A percentile compares a stretch with the other conserved stretches of the same genome.
These are phyloP conservation scores for Nannochloris sp. DNA, from an alignment of 139 green algal genomes.

Conservation along the genomic window DNA sequence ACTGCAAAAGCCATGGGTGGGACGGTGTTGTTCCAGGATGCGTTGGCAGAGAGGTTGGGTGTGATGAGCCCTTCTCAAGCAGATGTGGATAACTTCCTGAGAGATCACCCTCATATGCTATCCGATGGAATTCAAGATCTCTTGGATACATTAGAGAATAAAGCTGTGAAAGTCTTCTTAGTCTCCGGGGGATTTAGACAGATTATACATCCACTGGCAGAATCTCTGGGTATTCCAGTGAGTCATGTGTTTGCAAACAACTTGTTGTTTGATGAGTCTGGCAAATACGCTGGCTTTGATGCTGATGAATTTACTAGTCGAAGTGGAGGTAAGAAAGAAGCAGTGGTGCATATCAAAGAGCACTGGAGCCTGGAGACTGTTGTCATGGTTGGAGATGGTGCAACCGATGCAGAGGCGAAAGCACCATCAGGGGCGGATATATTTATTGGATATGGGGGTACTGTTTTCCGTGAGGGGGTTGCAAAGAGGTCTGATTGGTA, in stretches of 20 bases:
- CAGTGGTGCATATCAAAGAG: slow-evolving; percentile 73
- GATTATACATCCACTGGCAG: slow-evolving; percentile 91
- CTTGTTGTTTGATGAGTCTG: slow-evolving; percentile 80
- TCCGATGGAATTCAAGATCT: slow-evolving; percentile 88
- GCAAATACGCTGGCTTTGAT: slow-evolving; percentile 89
- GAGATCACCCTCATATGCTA: slow-evolving; percentile 6
- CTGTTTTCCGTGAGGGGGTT: slow-evolving; percentile 66
- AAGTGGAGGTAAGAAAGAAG: slow-evolving; percentile 83
- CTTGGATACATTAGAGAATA: slow-evolving; percentile 45
- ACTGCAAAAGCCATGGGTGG: slow-evolving; percentile 84
- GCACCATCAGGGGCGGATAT: slow-evolving; percentile 69
- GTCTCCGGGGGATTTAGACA: slow-evolving; percentile 91
- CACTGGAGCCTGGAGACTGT: slow-evolving; percentile 52
- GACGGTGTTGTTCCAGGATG: slow-evolving; percentile 79
- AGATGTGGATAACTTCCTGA: slow-evolving; percentile 1
- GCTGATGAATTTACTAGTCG: slow-evolving; percentile 78
- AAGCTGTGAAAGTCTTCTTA: slow-evolving; percentile 76
- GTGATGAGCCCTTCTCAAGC: slow-evolving; percentile 58
- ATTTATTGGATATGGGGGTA: slow-evolving; percentile 95
- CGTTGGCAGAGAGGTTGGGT: slow-evolving; percentile 63
- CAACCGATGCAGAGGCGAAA: slow-evolving; percentile 88
- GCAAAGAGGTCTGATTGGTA: slow-evolving; percentile 88
- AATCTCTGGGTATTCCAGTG: slow-evolving; percentile 67
- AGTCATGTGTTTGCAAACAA: slow-evolving; percentile 89
- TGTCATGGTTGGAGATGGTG: slow-evolving; percentile 94